Evolutionary conservation across 2,329 filamentous ascomycete species (phyloP).

Genomic region (Laburnicola sp.): DNA sequence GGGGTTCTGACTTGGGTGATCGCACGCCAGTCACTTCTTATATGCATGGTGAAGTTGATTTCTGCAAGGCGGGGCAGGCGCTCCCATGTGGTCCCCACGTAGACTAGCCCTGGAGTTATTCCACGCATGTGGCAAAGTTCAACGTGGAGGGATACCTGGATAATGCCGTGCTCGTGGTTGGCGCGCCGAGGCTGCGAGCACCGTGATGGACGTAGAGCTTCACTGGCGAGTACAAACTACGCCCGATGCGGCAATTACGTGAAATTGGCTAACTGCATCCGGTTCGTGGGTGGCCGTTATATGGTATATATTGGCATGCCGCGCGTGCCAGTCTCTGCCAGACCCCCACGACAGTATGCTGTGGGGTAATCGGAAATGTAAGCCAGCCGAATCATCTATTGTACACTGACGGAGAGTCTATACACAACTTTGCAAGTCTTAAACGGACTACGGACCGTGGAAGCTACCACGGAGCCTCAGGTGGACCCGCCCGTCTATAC

Average conservation of each 20-base stretch:
- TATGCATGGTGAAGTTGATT: neutral
- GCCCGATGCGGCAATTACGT: conserved; percentile 1
- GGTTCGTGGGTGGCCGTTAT: neutral
- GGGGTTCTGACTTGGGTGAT: neutral
- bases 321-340: too few species aligned
- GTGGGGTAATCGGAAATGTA: too few species aligned
- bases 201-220: conserved; percentile 25
- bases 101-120: neutral
- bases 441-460: neutral
- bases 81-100: conserved; percentile 3
- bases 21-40: neutral
- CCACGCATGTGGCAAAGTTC: conserved; percentile 1
- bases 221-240: conserved; percentile 11
- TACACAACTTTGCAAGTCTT: too few species aligned
- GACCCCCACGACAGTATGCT: too few species aligned
- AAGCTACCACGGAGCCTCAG: conserved; percentile 10
- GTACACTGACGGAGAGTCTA: too few species aligned
- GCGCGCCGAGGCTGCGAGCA: conserved; percentile 19
- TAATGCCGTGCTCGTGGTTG: conserved; percentile 23
- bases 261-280: conserved; percentile 1
- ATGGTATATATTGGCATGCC: too few species aligned
- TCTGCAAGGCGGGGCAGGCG: neutral
- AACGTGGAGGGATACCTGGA: neutral
- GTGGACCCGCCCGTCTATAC: conserved; percentile 30
- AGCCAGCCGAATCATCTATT: too few species aligned